A percentile compares a stretch with the other conserved stretches of the same genome.
Conservation (phyloP, 2,329 filamentous ascomycete species). For the Penicillium sp. region DNA sequence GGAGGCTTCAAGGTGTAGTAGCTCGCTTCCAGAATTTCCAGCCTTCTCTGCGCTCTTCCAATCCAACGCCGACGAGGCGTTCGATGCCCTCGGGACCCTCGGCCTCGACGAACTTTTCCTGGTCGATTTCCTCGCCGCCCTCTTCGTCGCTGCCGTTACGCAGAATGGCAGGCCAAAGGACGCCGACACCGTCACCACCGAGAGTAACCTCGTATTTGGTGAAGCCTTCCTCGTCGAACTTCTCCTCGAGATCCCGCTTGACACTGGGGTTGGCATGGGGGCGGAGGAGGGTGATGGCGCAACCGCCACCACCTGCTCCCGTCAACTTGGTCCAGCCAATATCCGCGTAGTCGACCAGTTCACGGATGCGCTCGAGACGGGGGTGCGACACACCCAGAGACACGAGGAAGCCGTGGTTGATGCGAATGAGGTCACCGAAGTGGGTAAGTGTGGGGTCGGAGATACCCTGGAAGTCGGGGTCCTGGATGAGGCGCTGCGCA, state of each 20-base stretch:
- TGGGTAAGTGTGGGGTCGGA: conserved; percentile 67
- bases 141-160: conserved; percentile 81
- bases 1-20: not conserved
- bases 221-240: conserved; percentile 72
- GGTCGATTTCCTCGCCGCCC: conserved; percentile 88
- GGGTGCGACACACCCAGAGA: conserved; percentile 93
- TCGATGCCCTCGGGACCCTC: conserved; percentile 85
- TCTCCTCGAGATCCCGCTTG: conserved; percentile 64
- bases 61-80: conserved; percentile 77
- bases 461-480: conserved; percentile 68
- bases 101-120: conserved; percentile 83
- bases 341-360: conserved; percentile 83
- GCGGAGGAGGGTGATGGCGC: conserved; percentile 86
- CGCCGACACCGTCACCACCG: conserved; percentile 89
- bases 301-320: conserved; percentile 91
- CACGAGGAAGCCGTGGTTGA: conserved; percentile 93
- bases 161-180: conserved; percentile 88
- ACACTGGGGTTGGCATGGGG: conserved; percentile 61
- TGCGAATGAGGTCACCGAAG: conserved; percentile 83
- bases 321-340: conserved; percentile 98
- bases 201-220: conserved; percentile 85
- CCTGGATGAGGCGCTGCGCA: conserved; percentile 57
- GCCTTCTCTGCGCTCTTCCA: conserved; percentile 69
- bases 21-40: conserved; percentile 80
- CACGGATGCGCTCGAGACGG: conserved; percentile 84